Evolutionary conservation across 164 flowering plant genomes (phyloP).

Genomic region (Houttuynia cordata): DNA sequence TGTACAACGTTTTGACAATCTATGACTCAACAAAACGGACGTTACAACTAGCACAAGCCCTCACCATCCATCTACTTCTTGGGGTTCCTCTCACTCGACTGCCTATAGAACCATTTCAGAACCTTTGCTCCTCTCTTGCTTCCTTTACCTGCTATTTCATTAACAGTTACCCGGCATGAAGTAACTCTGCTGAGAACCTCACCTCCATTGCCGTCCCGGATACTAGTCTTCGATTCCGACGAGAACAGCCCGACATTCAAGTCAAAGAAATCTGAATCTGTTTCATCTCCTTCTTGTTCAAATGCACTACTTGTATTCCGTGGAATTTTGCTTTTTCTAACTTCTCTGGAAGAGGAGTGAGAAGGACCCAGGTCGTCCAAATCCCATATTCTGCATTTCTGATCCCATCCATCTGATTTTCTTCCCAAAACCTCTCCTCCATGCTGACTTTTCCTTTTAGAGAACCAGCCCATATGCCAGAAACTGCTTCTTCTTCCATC

Average conservation of each 20-base stretch:
- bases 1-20: too few relatives aligned
- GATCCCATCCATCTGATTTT: constrained; percentile 36
- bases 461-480: constrained; percentile 3
- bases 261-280: constrained; percentile 13
- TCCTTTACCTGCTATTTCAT: constrained; percentile 29
- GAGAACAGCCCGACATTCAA: constrained; percentile 35
- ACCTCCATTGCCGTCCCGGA: neutral
- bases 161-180: constrained; percentile 40
- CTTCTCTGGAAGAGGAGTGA: constrained; percentile 18
- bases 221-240: constrained; percentile 23
- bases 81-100: constrained; percentile 8
- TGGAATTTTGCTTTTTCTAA: constrained; percentile 10
- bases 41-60: neutral
- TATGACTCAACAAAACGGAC: too few relatives aligned
- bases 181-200: constrained; percentile 20
- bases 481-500: constrained; percentile 42
- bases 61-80: constrained; percentile 2
- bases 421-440: constrained; percentile 5
- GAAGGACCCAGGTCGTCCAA: constrained; percentile 18
- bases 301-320: neutral
- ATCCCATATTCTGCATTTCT: constrained; percentile 22
- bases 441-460: neutral
- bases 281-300: neutral
- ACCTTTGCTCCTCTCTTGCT: constrained; percentile 36
- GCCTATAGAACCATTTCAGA: constrained; percentile 54